These are phyloP conservation scores for Coccinonectria pachysandricola DNA, from an alignment of 2,329 filamentous ascomycete species.

Conservation along the genomic window DNA sequence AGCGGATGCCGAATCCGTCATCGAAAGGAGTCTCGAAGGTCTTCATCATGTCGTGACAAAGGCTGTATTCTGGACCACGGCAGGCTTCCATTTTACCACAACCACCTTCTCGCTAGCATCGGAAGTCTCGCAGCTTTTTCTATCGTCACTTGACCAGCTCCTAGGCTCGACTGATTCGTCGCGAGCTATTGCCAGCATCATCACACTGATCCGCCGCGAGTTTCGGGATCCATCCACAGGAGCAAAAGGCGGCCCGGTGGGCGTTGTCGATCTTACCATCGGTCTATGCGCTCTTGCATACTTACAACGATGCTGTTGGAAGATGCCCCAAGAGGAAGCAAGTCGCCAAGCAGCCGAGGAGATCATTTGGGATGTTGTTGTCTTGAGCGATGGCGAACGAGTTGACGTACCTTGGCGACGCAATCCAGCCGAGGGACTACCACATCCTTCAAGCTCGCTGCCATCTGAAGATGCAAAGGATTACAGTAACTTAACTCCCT, in stretches of 20 bases:
- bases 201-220: slow-evolving; percentile 52
- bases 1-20: slow-evolving; percentile 43
- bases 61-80: slow-evolving; percentile 50
- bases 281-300: slow-evolving; percentile 52
- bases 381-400: slow-evolving; percentile 46
- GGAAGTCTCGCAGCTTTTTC: slow-evolving; percentile 45
- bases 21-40: slow-evolving; percentile 45
- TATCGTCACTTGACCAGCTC: slow-evolving; percentile 52
- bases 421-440: slow-evolving; percentile 1
- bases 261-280: slow-evolving; percentile 49
- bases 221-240: slow-evolving; percentile 54
- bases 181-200: slow-evolving; percentile 55
- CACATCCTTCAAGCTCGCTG: slow-evolving; percentile 1
- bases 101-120: slow-evolving; percentile 44
- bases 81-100: slow-evolving; percentile 48
- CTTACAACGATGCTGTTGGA: slow-evolving; percentile 47
- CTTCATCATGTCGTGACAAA: slow-evolving; percentile 48
- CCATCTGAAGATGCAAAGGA: slow-evolving; percentile 2
- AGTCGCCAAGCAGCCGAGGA: slow-evolving; percentile 40
- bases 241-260: slow-evolving; percentile 46
- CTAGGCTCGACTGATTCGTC: slow-evolving; percentile 62
- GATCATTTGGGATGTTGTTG: slow-evolving; percentile 56
- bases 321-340: slow-evolving; percentile 38
- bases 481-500: slow-evolving; percentile 1
- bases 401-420: slow-evolving; percentile 36